These are phyloP conservation scores for Trichoderma koningiopsis DNA, from an alignment of 2,329 filamentous ascomycete genomes.

Conservation along the genomic window DNA sequence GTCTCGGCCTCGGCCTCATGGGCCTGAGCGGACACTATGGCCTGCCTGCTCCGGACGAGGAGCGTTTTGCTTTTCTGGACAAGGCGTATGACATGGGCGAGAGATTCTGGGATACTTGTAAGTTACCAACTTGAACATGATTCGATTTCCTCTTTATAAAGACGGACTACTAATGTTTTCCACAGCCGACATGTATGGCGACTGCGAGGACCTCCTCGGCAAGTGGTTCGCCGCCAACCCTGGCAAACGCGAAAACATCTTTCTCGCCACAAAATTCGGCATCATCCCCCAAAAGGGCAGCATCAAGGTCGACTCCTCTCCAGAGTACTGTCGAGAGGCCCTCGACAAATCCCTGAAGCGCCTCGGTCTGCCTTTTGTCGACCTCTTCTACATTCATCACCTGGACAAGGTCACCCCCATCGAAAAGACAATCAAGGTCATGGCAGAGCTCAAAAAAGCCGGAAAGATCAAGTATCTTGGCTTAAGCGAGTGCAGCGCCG, in stretches of 20 bases:
- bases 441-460: constrained; percentile 52
- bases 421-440: constrained; percentile 53
- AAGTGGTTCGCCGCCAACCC: constrained; percentile 51
- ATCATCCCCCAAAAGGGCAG: constrained; percentile 15
- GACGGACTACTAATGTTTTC: too few relatives aligned
- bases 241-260: constrained; percentile 51
- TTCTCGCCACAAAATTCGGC: constrained; percentile 49
- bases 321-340: constrained; percentile 28
- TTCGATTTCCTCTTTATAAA: neutral
- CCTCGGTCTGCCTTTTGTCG: constrained; percentile 55
- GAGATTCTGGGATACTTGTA: constrained; percentile 53
- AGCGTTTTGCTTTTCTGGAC: constrained; percentile 55
- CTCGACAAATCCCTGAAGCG: constrained; percentile 45
- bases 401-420: constrained; percentile 50
- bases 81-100: constrained; percentile 53
- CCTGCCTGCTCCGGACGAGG: constrained; percentile 47
- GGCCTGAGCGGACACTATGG: constrained; percentile 47
- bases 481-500: constrained; percentile 53
- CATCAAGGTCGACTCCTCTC: constrained; percentile 1
- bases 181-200: constrained; percentile 47
- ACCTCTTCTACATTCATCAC: constrained; percentile 59
- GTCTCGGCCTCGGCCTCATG: constrained; percentile 59
- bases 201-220: constrained; percentile 51
- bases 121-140: neutral
- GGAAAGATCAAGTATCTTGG: constrained; percentile 62